Percentiles rank a stretch among this genome's conserved stretches.
Evolutionary conservation across 75 land plant species (phyloP).

Genomic region (Cupressus sempervirens): DNA sequence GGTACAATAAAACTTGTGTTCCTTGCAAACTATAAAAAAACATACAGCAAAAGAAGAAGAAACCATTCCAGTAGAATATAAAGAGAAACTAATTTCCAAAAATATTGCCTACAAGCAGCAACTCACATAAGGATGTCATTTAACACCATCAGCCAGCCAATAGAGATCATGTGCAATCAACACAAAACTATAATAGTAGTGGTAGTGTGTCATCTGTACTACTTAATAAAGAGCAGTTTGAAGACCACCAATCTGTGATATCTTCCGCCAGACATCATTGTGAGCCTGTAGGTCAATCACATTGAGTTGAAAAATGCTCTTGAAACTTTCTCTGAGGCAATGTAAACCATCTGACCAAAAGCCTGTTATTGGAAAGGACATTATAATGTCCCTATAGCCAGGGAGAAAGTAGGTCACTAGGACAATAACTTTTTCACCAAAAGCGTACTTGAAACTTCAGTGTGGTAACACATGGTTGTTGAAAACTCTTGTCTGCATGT

Average conservation of each 20-base stretch:
- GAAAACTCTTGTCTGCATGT: neutral
- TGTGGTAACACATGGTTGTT: neutral
- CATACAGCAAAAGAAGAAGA: neutral
- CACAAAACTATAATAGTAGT: neutral
- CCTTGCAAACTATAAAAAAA: neutral
- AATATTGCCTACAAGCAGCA: neutral
- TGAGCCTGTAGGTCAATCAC: neutral
- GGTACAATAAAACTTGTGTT: neutral
- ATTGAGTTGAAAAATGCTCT: neutral
- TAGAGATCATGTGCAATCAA: neutral
- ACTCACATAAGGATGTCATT: neutral
- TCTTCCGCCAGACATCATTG: neutral
- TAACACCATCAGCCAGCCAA: neutral
- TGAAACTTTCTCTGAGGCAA: neutral
- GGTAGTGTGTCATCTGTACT: neutral
- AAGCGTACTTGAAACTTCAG: neutral
- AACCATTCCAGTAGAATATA: neutral
- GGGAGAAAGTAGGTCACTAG: neutral
- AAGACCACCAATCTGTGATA: neutral
- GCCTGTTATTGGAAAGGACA: too few species aligned
- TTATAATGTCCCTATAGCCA: too few species aligned
- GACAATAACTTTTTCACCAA: neutral
- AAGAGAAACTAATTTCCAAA: neutral
- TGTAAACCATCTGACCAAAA: neutral
- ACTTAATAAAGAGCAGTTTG: neutral